Evolutionary conservation across 306 rosid species (phyloP).

Genomic region (Malus asiatica): DNA sequence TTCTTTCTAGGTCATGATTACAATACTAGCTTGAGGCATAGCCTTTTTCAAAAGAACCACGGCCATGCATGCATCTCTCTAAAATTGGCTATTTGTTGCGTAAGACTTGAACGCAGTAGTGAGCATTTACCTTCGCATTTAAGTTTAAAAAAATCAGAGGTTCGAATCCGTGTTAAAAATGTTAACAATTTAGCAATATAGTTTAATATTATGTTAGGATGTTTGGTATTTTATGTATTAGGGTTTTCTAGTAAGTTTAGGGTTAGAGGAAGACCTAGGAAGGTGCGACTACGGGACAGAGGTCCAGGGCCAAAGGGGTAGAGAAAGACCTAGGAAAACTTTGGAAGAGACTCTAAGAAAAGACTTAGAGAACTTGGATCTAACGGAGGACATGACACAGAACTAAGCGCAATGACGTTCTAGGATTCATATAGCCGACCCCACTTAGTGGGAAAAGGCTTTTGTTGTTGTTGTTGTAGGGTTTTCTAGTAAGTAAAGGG

Average conservation of each 20-base stretch:
- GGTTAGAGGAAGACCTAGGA: background rate
- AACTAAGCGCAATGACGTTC: too few species aligned
- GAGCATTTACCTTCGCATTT: background rate
- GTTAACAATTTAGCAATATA: background rate
- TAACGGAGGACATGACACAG: too few species aligned
- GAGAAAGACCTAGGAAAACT: too few species aligned
- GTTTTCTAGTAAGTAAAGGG: background rate
- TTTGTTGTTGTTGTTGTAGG: background rate
- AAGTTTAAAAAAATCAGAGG: background rate
- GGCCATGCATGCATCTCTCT: background rate
- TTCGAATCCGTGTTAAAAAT: background rate
- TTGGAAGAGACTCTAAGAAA: too few species aligned
- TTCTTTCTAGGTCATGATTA: background rate
- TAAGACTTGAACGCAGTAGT: background rate
- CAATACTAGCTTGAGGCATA: background rate
- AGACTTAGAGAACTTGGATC: too few species aligned
- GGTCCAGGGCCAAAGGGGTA: too few species aligned
- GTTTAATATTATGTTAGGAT: too few species aligned
- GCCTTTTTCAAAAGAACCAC: background rate
- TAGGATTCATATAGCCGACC: too few species aligned
- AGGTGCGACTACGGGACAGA: too few species aligned
- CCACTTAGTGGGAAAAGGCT: too few species aligned
- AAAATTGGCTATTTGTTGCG: too few species aligned
- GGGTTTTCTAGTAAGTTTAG: background rate
- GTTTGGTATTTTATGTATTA: background rate